Evolutionary conservation across 257 asterid genomes (phyloP).

Genomic region (Hygrophila difformis): DNA sequence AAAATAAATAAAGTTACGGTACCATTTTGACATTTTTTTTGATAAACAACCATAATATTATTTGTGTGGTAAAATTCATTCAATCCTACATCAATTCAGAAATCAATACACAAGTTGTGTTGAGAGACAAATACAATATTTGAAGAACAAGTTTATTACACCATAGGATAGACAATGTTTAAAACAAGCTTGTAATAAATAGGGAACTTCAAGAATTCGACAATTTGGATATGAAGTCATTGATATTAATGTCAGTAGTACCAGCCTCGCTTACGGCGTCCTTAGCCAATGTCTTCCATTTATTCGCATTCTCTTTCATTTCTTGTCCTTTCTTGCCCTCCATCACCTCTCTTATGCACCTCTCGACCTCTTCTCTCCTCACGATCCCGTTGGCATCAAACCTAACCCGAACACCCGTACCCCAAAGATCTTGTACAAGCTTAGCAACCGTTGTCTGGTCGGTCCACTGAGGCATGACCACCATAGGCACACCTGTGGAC

Average conservation of each 20-base stretch:
- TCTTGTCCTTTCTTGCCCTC: constrained; percentile 43
- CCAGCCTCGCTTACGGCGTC: constrained; percentile 61
- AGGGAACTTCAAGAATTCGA: too few species aligned
- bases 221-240: constrained; percentile 27
- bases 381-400: constrained; percentile 34
- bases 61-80: too few species aligned
- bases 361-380: constrained; percentile 46
- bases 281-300: constrained; percentile 48
- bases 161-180: too few species aligned
- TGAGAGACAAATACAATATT: too few species aligned
- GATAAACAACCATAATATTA: too few species aligned
- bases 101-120: too few species aligned
- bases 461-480: constrained; percentile 77
- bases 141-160: too few species aligned
- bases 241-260: constrained; percentile 40
- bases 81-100: too few species aligned
- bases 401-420: constrained; percentile 43
- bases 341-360: constrained; percentile 48
- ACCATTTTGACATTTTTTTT: too few species aligned
- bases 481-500: constrained; percentile 71
- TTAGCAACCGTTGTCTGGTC: constrained; percentile 72
- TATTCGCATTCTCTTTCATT: constrained; percentile 45
- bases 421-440: constrained; percentile 60
- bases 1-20: too few species aligned
- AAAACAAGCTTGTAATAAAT: too few species aligned